Conservation (phyloP, 208 protist species). For the Leishmania guyanensis region DNA sequence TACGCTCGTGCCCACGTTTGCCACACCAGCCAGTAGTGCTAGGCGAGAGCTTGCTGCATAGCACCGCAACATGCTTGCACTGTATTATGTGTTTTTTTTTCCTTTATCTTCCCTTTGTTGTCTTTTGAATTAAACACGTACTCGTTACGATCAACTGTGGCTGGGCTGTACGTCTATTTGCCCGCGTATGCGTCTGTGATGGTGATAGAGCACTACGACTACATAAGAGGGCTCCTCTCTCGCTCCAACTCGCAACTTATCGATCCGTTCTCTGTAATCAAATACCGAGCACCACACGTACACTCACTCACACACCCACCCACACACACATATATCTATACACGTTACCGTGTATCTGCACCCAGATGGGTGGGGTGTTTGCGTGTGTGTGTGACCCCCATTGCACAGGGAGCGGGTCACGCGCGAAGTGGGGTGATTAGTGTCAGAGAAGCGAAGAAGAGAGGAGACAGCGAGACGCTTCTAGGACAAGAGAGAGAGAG, state of each 20-base stretch:
- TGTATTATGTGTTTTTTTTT: not conserved
- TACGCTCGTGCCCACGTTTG: not conserved
- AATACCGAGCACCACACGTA: not conserved
- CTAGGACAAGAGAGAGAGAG: not conserved
- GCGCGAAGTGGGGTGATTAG: not conserved
- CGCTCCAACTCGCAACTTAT: not conserved
- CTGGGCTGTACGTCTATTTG: not conserved
- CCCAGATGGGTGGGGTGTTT: not conserved
- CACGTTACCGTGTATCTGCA: not conserved
- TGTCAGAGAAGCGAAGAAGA: not conserved
- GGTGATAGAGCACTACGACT: not conserved
- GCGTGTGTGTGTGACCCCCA: not conserved
- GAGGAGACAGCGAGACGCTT: not conserved
- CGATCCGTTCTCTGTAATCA: not conserved
- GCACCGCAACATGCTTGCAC: slow-evolving; percentile 24
- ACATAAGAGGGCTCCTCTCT: not conserved
- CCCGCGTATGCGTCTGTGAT: not conserved
- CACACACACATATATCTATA: not conserved
- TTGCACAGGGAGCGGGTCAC: not conserved
- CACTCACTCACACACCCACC: not conserved
- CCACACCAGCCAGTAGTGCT: not conserved
- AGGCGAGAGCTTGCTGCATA: slow-evolving; percentile 15
- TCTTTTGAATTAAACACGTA: not conserved
- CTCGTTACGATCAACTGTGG: not conserved
- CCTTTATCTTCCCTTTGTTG: not conserved